Percentiles rank a stretch among this genome's conserved stretches.
Evolutionary conservation across 768 basidiomycete species (phyloP).

Genomic region (Suillus placidus): DNA sequence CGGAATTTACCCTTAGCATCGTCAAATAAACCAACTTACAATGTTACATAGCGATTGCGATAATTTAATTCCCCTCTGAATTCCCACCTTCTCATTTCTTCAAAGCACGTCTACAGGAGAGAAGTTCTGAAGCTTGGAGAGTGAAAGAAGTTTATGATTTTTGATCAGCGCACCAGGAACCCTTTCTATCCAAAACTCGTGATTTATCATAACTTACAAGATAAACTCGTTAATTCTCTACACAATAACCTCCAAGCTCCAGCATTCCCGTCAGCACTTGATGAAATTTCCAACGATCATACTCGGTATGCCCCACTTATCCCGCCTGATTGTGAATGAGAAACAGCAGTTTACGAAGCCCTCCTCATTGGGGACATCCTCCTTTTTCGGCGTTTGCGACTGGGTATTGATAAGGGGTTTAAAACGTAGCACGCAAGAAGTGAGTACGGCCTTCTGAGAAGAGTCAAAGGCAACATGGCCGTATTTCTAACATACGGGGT

Average conservation of each 20-base stretch:
- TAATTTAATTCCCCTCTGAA: not conserved
- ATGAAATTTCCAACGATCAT: slow-evolving; percentile 93
- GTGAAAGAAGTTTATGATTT: not conserved
- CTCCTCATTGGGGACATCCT: slow-evolving; percentile 54
- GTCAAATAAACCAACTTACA: not conserved
- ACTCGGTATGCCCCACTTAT: slow-evolving; percentile 85
- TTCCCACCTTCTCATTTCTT: not conserved
- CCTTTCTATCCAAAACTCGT: not conserved
- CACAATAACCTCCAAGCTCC: slow-evolving; percentile 6
- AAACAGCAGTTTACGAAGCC: slow-evolving; percentile 86
- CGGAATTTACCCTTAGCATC: not conserved
- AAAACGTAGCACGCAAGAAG: slow-evolving; percentile 84
- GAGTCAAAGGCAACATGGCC: slow-evolving; percentile 91
- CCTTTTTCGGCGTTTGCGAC: slow-evolving; percentile 33
- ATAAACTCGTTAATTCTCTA: slow-evolving; percentile 4
- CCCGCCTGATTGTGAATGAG: slow-evolving; percentile 85
- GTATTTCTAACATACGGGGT: slow-evolving; percentile 70
- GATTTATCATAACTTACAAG: slow-evolving; percentile 2
- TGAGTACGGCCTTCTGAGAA: slow-evolving; percentile 90
- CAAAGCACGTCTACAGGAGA: not conserved
- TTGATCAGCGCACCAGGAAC: not conserved
- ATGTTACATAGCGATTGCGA: not conserved
- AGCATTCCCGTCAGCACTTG: slow-evolving; percentile 48
- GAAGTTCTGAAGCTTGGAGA: not conserved
- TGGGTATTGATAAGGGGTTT: slow-evolving; percentile 62